Evolutionary conservation across 1,284 basidiomycete species (phyloP).

Genomic region (Leccinum subrobustum): DNA sequence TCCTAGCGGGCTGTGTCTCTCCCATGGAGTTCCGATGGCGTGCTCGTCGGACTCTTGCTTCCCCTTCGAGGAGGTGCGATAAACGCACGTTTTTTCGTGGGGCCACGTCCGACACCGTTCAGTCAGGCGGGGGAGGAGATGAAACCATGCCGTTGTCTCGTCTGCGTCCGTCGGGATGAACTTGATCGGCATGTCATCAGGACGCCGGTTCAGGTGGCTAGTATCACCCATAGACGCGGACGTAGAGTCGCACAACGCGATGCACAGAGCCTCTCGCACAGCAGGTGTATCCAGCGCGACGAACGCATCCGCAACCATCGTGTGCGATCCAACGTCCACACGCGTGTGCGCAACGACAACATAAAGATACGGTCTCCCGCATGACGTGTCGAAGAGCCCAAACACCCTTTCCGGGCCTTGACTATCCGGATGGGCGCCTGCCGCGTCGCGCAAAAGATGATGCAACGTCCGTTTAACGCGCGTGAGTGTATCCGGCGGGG

Average conservation of each 20-base stretch:
- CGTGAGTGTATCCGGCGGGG: conserved; percentile 19
- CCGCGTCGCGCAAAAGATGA: conserved; percentile 23
- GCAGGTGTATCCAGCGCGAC: conserved; percentile 35
- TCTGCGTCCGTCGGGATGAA: conserved; percentile 15
- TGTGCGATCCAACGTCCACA: conserved; percentile 44
- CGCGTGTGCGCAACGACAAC: conserved; percentile 42
- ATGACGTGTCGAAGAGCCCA: conserved; percentile 29
- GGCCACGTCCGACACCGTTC: conserved; percentile 55
- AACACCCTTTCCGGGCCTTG: conserved; percentile 23
- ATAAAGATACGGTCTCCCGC: conserved; percentile 32
- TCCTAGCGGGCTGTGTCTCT: conserved; percentile 42
- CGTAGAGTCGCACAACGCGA: background rate
- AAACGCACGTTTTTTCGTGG: conserved; percentile 45
- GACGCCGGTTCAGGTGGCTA: background rate
- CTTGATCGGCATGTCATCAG: conserved; percentile 1
- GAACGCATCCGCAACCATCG: conserved; percentile 44
- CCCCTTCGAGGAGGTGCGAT: conserved; percentile 19
- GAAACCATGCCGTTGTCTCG: conserved; percentile 44
- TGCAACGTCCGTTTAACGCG: conserved; percentile 34
- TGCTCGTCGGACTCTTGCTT: background rate
- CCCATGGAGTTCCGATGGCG: background rate
- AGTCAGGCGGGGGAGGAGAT: conserved; percentile 44
- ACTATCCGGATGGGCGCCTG: conserved; percentile 10
- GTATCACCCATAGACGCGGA: background rate
- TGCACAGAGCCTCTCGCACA: background rate